Conservation (phyloP, 495 filamentous ascomycete species). For the Talaromyces proteolyticus region DNA sequence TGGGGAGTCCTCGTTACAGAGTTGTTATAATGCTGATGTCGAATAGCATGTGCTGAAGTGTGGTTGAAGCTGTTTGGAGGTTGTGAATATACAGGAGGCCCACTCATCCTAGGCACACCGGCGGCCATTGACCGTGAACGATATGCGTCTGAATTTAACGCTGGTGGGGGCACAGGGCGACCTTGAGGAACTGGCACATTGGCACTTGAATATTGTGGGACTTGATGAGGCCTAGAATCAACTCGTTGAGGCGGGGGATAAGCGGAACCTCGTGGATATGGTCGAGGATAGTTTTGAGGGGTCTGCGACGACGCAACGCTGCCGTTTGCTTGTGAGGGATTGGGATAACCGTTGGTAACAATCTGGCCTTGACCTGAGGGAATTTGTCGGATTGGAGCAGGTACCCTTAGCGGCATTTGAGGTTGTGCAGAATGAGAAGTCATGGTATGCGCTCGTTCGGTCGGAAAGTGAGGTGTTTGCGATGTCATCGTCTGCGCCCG, state of each 20-base stretch:
- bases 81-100: slow-evolving; percentile 55
- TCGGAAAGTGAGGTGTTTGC: slow-evolving; percentile 49
- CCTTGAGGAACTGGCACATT: slow-evolving; percentile 34
- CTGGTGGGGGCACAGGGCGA: slow-evolving; percentile 53
- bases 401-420: slow-evolving; percentile 33
- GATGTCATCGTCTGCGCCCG: slow-evolving; percentile 84
- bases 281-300: slow-evolving; percentile 60
- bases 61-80: slow-evolving; percentile 63
- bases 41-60: slow-evolving; percentile 64
- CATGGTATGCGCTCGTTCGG: slow-evolving; percentile 83
- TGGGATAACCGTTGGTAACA: slow-evolving; percentile 34
- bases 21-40: slow-evolving; percentile 65
- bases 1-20: slow-evolving; percentile 73
- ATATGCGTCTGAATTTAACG: slow-evolving; percentile 77
- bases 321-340: slow-evolving; percentile 44
- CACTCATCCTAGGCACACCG: slow-evolving; percentile 38
- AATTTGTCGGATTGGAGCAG: slow-evolving; percentile 53
- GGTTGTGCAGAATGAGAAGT: slow-evolving; percentile 54
- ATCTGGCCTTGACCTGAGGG: slow-evolving; percentile 43
- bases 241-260: slow-evolving; percentile 64
- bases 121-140: slow-evolving; percentile 93
- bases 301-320: slow-evolving; percentile 53
- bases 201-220: slow-evolving; percentile 47
- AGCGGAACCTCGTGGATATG: slow-evolving; percentile 51
- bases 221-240: slow-evolving; percentile 60